phyloP scores from a whole-genome alignment of 2,329 filamentous ascomycete genomes.

The Beauveria varroae region DNA sequence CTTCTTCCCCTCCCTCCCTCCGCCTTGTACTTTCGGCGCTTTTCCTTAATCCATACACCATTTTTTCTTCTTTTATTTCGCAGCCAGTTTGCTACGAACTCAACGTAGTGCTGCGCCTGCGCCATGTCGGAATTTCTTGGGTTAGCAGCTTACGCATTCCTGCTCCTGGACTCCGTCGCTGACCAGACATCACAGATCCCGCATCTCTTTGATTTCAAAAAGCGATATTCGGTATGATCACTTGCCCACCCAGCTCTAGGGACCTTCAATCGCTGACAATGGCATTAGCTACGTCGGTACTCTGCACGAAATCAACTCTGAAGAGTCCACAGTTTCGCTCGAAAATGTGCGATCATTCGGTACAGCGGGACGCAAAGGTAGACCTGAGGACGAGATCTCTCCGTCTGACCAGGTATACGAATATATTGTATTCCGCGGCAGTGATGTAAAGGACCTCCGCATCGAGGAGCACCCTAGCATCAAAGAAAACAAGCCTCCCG shows the following conservation, averaged over 20 bases:
- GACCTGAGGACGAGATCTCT: conserved; percentile 73
- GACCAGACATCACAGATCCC: conserved; percentile 53
- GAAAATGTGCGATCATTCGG: conserved; percentile 94
- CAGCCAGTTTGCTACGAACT: conserved; percentile 31
- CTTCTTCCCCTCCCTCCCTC: conserved; percentile 13
- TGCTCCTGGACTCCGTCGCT: conserved; percentile 21
- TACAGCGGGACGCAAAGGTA: conserved; percentile 79
- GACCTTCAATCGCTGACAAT: conserved; percentile 25
- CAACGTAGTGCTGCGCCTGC: conserved; percentile 29
- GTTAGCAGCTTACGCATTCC: conserved; percentile 22
- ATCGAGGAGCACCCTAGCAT: conserved; percentile 76
- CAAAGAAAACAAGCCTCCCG: conserved; percentile 67
- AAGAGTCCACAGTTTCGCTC: conserved; percentile 91
- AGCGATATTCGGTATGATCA: conserved; percentile 83
- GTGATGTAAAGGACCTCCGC: conserved; percentile 95
- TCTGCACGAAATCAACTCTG: conserved; percentile 95
- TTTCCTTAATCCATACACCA: conserved; percentile 14
- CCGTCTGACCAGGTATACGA: conserved; percentile 88
- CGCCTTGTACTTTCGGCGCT: conserved; percentile 15
- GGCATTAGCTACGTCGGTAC: conserved; percentile 78
- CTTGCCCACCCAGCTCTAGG: conserved; percentile 11
- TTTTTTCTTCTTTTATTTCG: conserved; percentile 14
- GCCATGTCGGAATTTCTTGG: conserved; percentile 55
- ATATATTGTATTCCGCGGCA: conserved; percentile 97
- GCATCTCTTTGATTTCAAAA: conserved; percentile 94